Evolutionary conservation across 805 yeast genomes (phyloP).

Genomic region (Saccharomycopsis sp.): DNA sequence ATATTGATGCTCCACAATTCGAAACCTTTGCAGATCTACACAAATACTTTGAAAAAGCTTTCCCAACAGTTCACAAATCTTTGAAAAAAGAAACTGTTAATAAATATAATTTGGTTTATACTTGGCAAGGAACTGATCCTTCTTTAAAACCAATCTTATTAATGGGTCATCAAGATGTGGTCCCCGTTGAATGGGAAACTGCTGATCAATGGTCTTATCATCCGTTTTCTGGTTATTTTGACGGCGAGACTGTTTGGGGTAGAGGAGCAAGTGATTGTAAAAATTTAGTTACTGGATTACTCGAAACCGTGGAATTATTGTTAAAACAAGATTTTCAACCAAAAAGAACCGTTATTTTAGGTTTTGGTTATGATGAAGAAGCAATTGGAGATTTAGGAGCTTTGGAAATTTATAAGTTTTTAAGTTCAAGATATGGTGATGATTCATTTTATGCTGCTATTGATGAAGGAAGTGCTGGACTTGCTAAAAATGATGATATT

Average conservation of each 20-base stretch:
- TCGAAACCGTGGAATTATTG: constrained; percentile 53
- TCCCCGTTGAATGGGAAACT: constrained; percentile 58
- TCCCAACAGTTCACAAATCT: constrained; percentile 41
- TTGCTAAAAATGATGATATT: constrained; percentile 32
- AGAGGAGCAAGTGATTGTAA: constrained; percentile 75
- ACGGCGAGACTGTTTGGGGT: constrained; percentile 60
- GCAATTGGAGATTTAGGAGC: constrained; percentile 59
- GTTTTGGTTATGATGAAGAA: constrained; percentile 79
- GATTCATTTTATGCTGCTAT: constrained; percentile 51
- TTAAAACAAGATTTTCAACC: constrained; percentile 41
- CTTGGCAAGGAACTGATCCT: constrained; percentile 46
- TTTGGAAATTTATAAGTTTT: constrained; percentile 30
- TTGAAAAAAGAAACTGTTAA: constrained; percentile 47
- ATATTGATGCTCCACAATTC: constrained; percentile 42
- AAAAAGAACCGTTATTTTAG: constrained; percentile 49
- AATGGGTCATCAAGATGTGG: constrained; percentile 75
- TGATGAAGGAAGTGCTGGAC: constrained; percentile 55
- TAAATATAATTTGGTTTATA: constrained; percentile 50
- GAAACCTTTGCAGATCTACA: constrained; percentile 39
- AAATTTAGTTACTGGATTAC: constrained; percentile 49
- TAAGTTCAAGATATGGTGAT: constrained; percentile 47
- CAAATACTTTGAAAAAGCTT: constrained; percentile 38
- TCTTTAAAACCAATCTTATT: constrained; percentile 53
- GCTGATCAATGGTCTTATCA: constrained; percentile 50
- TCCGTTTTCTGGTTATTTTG: constrained; percentile 59